Evolutionary conservation across 371 early-diverging fungal genomes (phyloP).

Genomic region (Mortierella sp.): DNA sequence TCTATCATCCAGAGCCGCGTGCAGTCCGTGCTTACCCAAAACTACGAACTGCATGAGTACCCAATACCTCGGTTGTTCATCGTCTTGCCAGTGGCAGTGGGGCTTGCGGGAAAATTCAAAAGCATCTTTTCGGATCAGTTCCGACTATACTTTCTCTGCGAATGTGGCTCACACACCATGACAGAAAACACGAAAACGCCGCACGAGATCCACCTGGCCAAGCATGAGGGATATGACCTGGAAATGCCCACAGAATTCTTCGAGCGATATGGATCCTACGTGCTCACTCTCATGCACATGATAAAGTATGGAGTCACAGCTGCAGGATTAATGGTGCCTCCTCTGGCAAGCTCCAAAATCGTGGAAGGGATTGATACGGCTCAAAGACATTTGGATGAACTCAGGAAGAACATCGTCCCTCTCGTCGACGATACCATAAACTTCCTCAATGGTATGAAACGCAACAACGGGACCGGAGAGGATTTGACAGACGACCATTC

Average conservation of each 20-base stretch:
- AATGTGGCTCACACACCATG: slow-evolving; percentile 21
- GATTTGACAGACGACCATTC: too few relatives aligned
- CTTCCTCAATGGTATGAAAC: too few relatives aligned
- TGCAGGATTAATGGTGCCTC: slow-evolving; percentile 3
- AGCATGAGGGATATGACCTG: slow-evolving; percentile 9
- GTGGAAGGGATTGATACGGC: neutral
- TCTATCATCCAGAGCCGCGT: neutral
- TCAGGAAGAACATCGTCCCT: neutral
- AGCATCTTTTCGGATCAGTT: neutral
- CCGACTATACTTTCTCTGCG: slow-evolving; percentile 17
- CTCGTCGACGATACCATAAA: neutral
- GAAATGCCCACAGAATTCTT: slow-evolving; percentile 3
- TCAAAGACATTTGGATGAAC: neutral
- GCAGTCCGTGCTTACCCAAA: slow-evolving; percentile 7
- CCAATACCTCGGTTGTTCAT: slow-evolving; percentile 19
- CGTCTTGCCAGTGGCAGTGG: slow-evolving; percentile 5
- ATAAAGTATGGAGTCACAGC: neutral
- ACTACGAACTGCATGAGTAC: slow-evolving; percentile 16
- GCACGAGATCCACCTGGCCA: slow-evolving; percentile 20
- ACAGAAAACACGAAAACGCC: neutral
- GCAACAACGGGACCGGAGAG: too few relatives aligned
- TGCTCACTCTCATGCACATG: slow-evolving; percentile 2
- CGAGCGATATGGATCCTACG: neutral
- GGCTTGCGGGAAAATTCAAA: neutral
- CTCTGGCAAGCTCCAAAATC: neutral